Conservation (phyloP, 805 yeast genomes). For the Saturnispora bothae region DNA sequence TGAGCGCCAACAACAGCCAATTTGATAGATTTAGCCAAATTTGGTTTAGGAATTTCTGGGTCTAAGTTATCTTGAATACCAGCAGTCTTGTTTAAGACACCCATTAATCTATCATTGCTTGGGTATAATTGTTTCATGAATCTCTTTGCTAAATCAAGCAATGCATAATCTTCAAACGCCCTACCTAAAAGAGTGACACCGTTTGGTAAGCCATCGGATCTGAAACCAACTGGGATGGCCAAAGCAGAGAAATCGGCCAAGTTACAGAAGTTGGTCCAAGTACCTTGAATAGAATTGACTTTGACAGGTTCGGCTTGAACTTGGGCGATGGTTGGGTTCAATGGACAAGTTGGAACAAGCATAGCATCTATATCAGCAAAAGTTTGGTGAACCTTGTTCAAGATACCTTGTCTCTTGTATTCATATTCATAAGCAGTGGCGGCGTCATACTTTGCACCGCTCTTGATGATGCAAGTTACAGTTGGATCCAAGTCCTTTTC, state of each 20-base stretch:
- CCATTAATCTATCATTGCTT: constrained; percentile 43
- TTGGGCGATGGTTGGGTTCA: constrained; percentile 73
- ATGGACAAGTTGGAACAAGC: constrained; percentile 88
- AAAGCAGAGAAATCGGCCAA: constrained; percentile 88
- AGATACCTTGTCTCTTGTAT: constrained; percentile 72
- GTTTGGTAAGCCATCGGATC: constrained; percentile 77
- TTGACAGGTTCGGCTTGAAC: constrained; percentile 67
- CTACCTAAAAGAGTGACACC: constrained; percentile 81
- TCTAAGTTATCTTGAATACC: constrained; percentile 36
- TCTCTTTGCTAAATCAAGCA: constrained; percentile 70
- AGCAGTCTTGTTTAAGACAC: constrained; percentile 26
- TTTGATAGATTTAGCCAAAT: constrained; percentile 36
- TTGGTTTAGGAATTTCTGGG: constrained; percentile 34
- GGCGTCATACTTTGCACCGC: constrained; percentile 72
- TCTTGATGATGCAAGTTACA: constrained; percentile 61
- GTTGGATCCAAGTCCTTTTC: constrained; percentile 69
- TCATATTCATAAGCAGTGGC: constrained; percentile 78
- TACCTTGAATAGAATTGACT: constrained; percentile 86
- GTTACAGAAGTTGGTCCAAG: constrained; percentile 96
- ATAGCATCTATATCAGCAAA: constrained; percentile 61
- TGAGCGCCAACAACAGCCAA: constrained; percentile 98
- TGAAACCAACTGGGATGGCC: constrained; percentile 85
- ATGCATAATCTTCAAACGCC: constrained; percentile 81
- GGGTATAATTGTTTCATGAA: constrained; percentile 44
- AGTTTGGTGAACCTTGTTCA: constrained; percentile 48